These are phyloP conservation scores for Fragosphaeria purpurea DNA, from an alignment of 2,329 filamentous ascomycete species.

Conservation along the genomic window DNA sequence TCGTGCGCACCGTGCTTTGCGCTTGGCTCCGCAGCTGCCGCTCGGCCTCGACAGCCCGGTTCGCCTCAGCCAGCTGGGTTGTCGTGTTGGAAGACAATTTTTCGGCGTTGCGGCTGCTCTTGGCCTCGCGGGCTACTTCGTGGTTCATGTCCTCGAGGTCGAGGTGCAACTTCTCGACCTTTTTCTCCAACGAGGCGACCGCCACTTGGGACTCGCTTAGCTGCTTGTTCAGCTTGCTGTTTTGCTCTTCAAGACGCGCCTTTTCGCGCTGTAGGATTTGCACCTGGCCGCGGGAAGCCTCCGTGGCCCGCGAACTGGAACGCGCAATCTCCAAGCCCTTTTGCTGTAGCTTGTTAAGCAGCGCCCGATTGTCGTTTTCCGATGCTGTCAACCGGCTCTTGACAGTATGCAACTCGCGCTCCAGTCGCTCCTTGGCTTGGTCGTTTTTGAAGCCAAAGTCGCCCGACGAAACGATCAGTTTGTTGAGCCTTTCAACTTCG, in stretches of 20 bases:
- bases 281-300: constrained; percentile 71
- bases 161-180: constrained; percentile 83
- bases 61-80: constrained; percentile 77
- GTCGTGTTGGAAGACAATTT: constrained; percentile 73
- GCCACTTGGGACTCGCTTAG: constrained; percentile 76
- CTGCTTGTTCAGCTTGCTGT: constrained; percentile 69
- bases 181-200: constrained; percentile 80
- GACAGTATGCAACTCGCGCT: constrained; percentile 81
- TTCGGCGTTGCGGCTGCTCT: constrained; percentile 80
- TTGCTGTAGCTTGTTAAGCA: constrained; percentile 96
- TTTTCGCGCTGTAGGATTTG: constrained; percentile 74
- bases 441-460: constrained; percentile 85
- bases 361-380: constrained; percentile 87
- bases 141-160: constrained; percentile 88
- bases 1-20: constrained; percentile 71
- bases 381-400: constrained; percentile 84
- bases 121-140: constrained; percentile 81
- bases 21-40: constrained; percentile 75
- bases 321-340: constrained; percentile 94
- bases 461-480: constrained; percentile 79
- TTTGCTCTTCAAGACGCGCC: constrained; percentile 70
- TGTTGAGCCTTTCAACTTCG: constrained; percentile 77
- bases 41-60: constrained; percentile 83
- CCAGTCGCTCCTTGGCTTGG: constrained; percentile 85
- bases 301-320: constrained; percentile 74